Base-by-base conservation (phyloP, 257 asterid genomes). In the Craterostigma plantagineum region DNA sequence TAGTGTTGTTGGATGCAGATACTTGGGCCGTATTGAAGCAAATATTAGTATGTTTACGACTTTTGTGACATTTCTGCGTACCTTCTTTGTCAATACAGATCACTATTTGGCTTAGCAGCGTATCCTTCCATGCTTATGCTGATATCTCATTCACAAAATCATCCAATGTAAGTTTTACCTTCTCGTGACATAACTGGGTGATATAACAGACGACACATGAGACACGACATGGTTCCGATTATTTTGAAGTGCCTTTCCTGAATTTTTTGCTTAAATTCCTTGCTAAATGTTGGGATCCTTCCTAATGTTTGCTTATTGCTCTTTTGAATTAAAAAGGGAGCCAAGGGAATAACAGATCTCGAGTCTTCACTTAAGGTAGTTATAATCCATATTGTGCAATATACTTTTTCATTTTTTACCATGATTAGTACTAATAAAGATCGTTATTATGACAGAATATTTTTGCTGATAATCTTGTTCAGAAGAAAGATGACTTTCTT, bases 291-390 rank as follows among this genome's bases (percentile, higher is more conserved):
- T n/a, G n/a, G n/a, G n/a, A n/a, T n/a, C n/a, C n/a, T n/a, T n/a
- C n/a, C n/a, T n/a, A n/a, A n/a, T n/a, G n/a, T n/a, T n/a, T n/a
- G n/a, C n/a, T n/a, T n/a, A n/a, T 23, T 23, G 30, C 30, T 46
- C 47, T 41, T 61, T 23, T 23, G 4, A 23, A 2, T 23, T 23
- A 23, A 2, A 2, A 52, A 81, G 98, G 93, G 91, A 45, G 98
- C 95, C 67, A 79, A 71, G 59, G 98, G 98, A 38, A 62, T 79
- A 64, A 90, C 99, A 50, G 83, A 79, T 56, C 70, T 90, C 45
- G 77, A 75, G 65, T 62, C 84, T 51, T 66, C 78, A 51, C 82
- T 90, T 61, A 66, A 66, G 98, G 95, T 90, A 70, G 43, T 39
- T 15, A 54, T 9, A 34, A 38, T n/a, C 42, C 9, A 14, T 7